phyloP scores from a whole-genome alignment of 495 filamentous ascomycete genomes.

The Aspergillus incahuasiensis region DNA sequence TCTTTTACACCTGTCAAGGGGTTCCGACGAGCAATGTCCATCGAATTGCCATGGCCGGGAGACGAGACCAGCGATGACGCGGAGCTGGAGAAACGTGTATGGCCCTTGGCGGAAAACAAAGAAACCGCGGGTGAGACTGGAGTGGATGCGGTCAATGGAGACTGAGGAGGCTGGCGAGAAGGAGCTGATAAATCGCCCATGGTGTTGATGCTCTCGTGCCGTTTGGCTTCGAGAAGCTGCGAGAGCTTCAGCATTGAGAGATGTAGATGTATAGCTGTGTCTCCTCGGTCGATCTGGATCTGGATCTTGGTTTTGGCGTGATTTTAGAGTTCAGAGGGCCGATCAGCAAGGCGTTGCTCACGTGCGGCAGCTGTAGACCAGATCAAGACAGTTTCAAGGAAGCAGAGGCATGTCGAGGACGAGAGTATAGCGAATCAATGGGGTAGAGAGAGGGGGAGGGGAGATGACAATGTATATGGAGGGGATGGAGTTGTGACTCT shows the following conservation, averaged over 20 bases:
- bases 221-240: conserved; percentile 25
- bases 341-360: conserved; percentile 17
- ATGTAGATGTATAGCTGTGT: not conserved
- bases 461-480: not conserved
- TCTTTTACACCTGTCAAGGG: conserved; percentile 52
- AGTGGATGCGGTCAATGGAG: conserved; percentile 35
- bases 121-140: conserved; percentile 43
- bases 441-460: not conserved
- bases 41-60: conserved; percentile 45
- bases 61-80: conserved; percentile 57
- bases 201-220: conserved; percentile 27
- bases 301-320: not conserved
- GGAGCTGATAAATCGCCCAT: conserved; percentile 16
- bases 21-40: conserved; percentile 44
- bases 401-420: conserved; percentile 10
- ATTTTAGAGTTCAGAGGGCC: conserved; percentile 8
- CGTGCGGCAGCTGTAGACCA: conserved; percentile 10
- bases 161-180: conserved; percentile 23
- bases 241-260: conserved; percentile 26
- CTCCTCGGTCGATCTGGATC: not conserved
- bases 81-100: conserved; percentile 50
- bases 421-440: conserved; percentile 1
- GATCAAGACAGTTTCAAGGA: conserved; percentile 5
- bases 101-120: conserved; percentile 37
- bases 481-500: conserved; percentile 8